Evolutionary conservation across 2,329 filamentous ascomycete genomes (phyloP).

Genomic region (Alternaria arborescens): DNA sequence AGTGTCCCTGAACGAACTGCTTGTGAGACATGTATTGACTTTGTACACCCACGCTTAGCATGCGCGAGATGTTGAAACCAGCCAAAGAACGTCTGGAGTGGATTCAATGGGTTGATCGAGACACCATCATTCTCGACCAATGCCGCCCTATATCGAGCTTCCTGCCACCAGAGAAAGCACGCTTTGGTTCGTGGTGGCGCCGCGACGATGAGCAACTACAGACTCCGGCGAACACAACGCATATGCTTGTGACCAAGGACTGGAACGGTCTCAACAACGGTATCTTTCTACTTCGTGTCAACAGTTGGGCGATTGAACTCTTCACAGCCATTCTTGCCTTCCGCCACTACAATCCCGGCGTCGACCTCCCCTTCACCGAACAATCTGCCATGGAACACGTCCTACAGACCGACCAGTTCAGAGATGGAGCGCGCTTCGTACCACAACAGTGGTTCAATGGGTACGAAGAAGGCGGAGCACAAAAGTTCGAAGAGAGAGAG

Average conservation of each 20-base stretch:
- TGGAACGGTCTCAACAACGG: constrained; percentile 56
- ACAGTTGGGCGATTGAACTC: constrained; percentile 51
- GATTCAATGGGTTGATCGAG: constrained; percentile 57
- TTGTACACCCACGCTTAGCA: not conserved
- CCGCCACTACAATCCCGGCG: constrained; percentile 50
- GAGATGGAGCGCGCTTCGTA: constrained; percentile 43
- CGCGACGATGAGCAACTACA: not conserved
- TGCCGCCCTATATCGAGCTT: constrained; percentile 53
- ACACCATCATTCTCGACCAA: constrained; percentile 56
- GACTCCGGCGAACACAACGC: constrained; percentile 21
- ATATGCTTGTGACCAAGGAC: constrained; percentile 52
- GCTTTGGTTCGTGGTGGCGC: constrained; percentile 25
- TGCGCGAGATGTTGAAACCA: constrained; percentile 48
- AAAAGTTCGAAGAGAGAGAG: constrained; percentile 25
- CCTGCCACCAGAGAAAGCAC: constrained; percentile 41
- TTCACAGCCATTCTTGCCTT: constrained; percentile 53
- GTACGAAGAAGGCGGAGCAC: constrained; percentile 46
- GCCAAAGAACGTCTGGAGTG: constrained; percentile 52
- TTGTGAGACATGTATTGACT: too few species aligned
- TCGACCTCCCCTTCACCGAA: constrained; percentile 49
- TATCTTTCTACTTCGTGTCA: constrained; percentile 54
- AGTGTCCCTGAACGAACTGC: too few species aligned
- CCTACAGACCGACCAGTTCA: constrained; percentile 46
- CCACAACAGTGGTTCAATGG: constrained; percentile 58
- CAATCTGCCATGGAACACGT: constrained; percentile 54